Base-by-base conservation (phyloP, 805 yeast species). In the Lachancea meyersii region DNA sequence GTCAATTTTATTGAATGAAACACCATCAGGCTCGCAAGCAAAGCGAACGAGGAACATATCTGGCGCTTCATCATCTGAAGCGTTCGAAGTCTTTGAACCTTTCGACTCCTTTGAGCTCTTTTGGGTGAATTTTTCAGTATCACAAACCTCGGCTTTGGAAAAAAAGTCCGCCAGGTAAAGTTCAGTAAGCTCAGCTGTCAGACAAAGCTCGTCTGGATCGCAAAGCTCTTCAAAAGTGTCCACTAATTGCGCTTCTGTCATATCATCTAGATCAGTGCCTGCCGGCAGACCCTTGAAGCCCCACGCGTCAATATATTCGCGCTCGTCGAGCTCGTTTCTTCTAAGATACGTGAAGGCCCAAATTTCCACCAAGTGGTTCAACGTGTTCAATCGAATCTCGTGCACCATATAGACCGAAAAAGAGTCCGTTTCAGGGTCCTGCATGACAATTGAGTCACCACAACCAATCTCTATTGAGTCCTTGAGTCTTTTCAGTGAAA, bases 361-460 rank as follows among this genome's bases (percentile, higher is more conserved):
- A 1, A 80, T 49, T 13, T 72, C 79, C 2, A 80, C 61, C 40
- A 68, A 70, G 38, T 65, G 65, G 28, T 71, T 59, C 31, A 54
- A 68, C 4, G 71, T 72, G 3, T 81, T 83, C 42, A 73, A 67
- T 16, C 62, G 50, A 11, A 79, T 75, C 33, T 77, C 80, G 38
- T 69, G 70, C 13, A 82, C 65, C 27, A 79, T 49, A 5, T 71
- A 80, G 2, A 76, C 63, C 9, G 61, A 51, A 34, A 65, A 71
- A 1, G 71, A 62, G 1, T 55, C 48, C 1, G 60, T 59, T 1
- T 57, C 61, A 0, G 47, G 54, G 3, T 61, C 62, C 41, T 65
- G 66, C 32, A 74, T 63, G 7, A 77, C 55, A 0, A 81, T 53
- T 30, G 74, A 63, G 47, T 76, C 80, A 3, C 88, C 88, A 8